Evolutionary conservation across 768 basidiomycete genomes (phyloP), one percentile per base, ranked within the genome.

Genomic region (Amanita pseudoporphyria): DNA sequence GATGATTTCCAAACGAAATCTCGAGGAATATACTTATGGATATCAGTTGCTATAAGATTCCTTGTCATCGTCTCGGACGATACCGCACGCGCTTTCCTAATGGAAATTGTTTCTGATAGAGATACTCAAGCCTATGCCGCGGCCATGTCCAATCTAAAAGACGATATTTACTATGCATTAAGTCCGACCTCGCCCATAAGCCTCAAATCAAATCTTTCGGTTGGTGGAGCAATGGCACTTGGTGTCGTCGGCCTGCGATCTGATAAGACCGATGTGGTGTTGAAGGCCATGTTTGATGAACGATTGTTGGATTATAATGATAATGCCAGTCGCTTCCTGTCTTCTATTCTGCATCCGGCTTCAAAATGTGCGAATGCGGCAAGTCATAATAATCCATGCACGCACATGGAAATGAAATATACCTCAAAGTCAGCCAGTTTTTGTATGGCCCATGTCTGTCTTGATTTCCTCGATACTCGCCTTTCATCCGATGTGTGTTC

Each of bases 171-270:
- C 6, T 6, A 26, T 19, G 33, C 45, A 14, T 16, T 47, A 22
- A 6, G 5, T 12, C 35, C 35, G 22, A 47, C 45, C 5, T 47
- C 35, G 5, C 33, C 12, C 3, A 9, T 47, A 1, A 26, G 36
- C 14, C 45, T 47, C 35, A 47, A 22, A 24, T 37, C 35, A n/a
- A 21, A 16, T 5, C 22, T 47, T 10, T 47, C 45, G n/a, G n/a
- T 47, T 18, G 36, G 45, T 12, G 45, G 32, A 26, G 45, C 45
- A 21, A 35, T 35, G 45, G 45, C 36, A 10, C 45, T 47, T 37
- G 45, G 36, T 19, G 35, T 47, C 9, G 22, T 22, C 5, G 45
- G 45, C 10, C 10, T 47, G 24, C 6, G n/a, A 6, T 47, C 45
- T 16, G 45, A 47, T 33, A 47, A 37, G 22, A 10, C 45, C 5